Percentiles rank a stretch among this genome's conserved stretches.
Evolutionary conservation across 2,329 filamentous ascomycete genomes (phyloP).

Genomic region (Juglanconis juglandina): DNA sequence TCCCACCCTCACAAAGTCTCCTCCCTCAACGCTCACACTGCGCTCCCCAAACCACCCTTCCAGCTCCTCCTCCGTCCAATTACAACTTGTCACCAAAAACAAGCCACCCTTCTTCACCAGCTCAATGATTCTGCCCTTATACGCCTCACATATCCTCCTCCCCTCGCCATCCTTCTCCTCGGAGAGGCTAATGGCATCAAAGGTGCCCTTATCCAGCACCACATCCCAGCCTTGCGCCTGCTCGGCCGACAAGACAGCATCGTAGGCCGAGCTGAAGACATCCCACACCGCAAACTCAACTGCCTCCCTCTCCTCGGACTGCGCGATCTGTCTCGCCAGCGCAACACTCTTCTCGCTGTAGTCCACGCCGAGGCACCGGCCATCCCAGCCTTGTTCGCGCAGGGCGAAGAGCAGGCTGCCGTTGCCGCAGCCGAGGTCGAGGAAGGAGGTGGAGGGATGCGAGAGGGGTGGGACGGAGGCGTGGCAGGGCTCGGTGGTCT

Average conservation of each 20-base stretch:
- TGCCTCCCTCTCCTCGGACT: conserved; percentile 17
- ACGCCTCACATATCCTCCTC: conserved; percentile 68
- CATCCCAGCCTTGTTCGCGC: conserved; percentile 60
- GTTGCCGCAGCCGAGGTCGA: conserved; percentile 93
- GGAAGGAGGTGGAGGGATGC: conserved; percentile 52
- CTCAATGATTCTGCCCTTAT: conserved; percentile 63
- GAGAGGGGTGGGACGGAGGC: conserved; percentile 10
- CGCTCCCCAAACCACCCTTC: conserved; percentile 65
- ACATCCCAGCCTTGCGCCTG: conserved; percentile 69
- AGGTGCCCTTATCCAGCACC: conserved; percentile 96
- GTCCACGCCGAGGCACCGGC: conserved; percentile 79
- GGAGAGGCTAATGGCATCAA: conserved; percentile 86
- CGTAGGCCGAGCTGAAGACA: conserved; percentile 46
- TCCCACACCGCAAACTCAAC: conserved; percentile 59
- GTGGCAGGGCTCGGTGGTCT: conserved; percentile 19
- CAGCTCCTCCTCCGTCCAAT: conserved; percentile 93
- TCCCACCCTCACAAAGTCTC: conserved; percentile 57
- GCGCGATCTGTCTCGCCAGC: conserved; percentile 65
- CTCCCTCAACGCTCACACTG: conserved; percentile 22
- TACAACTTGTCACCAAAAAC: conserved; percentile 89
- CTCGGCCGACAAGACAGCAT: conserved; percentile 30
- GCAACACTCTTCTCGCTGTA: conserved; percentile 74
- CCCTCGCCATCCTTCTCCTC: conserved; percentile 50
- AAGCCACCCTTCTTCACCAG: conserved; percentile 70
- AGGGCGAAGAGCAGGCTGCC: conserved; percentile 86